These are phyloP conservation scores for Pseudonitzschia delicatissima DNA, from an alignment of 108 stramenopile species.

Conservation along the genomic window DNA sequence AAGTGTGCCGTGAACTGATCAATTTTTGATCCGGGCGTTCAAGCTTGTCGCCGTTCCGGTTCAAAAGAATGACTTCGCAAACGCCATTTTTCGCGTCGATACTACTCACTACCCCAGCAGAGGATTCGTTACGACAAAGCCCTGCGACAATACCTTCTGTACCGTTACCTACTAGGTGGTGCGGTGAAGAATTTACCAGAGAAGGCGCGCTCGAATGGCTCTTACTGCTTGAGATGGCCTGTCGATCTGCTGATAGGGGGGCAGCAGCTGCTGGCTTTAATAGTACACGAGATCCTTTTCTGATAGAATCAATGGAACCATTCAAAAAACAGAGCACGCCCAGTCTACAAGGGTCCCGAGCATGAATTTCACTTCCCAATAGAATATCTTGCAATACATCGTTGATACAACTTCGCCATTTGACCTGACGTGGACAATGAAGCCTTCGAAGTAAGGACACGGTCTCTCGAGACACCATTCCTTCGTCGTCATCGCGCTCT, in stretches of 20 bases:
- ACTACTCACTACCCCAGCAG: slow-evolving; percentile 73
- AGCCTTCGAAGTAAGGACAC: slow-evolving; percentile 62
- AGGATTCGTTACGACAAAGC: slow-evolving; percentile 49
- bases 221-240: slow-evolving; percentile 30
- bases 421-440: slow-evolving; percentile 25
- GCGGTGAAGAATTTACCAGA: slow-evolving; percentile 21
- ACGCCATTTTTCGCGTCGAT: slow-evolving; percentile 62
- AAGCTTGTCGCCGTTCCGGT: slow-evolving; percentile 7
- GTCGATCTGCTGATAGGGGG: slow-evolving; percentile 45
- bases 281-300: slow-evolving; percentile 54
- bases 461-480: slow-evolving; percentile 33
- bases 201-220: slow-evolving; percentile 19
- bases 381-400: slow-evolving; percentile 11
- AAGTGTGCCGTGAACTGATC: slow-evolving; percentile 1
- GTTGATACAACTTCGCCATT: slow-evolving; percentile 39
- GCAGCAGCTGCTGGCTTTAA: slow-evolving; percentile 62
- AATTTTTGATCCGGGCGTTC: background rate
- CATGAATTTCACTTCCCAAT: background rate
- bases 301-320: slow-evolving; percentile 41
- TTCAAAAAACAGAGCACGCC: slow-evolving; percentile 72
- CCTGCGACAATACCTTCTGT: slow-evolving; percentile 74
- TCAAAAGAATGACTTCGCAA: slow-evolving; percentile 72
- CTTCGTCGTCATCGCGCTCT: slow-evolving; percentile 27
- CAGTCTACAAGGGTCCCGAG: no score
- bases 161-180: slow-evolving; percentile 68